Evolutionary conservation across 1,139 yeast genomes (phyloP).

Genomic region (Protomyces inouyei): DNA sequence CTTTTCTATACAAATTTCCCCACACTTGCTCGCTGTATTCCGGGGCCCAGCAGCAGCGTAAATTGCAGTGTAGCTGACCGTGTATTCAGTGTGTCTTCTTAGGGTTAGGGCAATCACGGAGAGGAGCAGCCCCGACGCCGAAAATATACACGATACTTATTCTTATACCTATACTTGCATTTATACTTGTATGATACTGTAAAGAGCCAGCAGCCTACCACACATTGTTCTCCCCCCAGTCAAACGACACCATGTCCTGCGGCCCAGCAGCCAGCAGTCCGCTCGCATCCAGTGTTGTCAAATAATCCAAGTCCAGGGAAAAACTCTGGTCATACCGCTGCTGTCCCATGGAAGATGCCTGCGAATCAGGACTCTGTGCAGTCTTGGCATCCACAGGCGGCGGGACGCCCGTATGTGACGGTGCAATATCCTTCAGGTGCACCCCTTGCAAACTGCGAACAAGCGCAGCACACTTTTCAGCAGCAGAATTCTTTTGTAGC

Average conservation of each 20-base stretch:
- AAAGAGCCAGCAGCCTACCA: not conserved
- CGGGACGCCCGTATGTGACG: conserved; percentile 2
- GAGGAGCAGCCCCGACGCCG: too few relatives aligned
- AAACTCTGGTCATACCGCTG: conserved; percentile 23
- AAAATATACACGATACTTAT: too few relatives aligned
- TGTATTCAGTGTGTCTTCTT: too few relatives aligned
- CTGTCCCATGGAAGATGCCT: conserved; percentile 1
- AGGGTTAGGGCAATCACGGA: too few relatives aligned
- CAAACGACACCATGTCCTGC: conserved; percentile 7
- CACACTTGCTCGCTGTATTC: not conserved
- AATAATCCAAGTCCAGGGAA: conserved; percentile 21
- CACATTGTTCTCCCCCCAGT: conserved; percentile 25
- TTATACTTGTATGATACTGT: too few relatives aligned
- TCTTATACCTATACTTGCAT: too few relatives aligned
- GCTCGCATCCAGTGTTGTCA: conserved; percentile 14
- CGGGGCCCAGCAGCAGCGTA: too few relatives aligned
- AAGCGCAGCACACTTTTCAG: conserved; percentile 24
- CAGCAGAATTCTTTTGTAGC: conserved; percentile 24
- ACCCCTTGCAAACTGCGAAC: conserved; percentile 8
- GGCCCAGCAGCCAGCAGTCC: not conserved
- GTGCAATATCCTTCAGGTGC: conserved; percentile 23
- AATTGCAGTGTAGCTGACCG: too few relatives aligned
- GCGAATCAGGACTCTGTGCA: conserved; percentile 4
- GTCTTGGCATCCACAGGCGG: not conserved
- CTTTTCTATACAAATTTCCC: not conserved